These are phyloP conservation scores for Pascua sp. DNA, from an alignment of 1,284 basidiomycete species.

Conservation along the genomic window DNA sequence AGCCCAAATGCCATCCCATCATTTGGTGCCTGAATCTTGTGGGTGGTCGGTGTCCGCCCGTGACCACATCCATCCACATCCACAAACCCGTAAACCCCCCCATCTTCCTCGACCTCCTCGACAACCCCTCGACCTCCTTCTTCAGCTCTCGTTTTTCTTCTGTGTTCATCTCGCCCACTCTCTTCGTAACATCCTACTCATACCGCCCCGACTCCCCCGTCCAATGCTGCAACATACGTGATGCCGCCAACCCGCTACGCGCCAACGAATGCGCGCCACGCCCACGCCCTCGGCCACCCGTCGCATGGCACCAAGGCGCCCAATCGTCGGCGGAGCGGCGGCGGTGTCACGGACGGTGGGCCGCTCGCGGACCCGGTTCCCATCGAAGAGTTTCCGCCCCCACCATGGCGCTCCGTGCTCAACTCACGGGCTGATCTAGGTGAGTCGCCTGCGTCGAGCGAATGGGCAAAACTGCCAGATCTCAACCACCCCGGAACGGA, in stretches of 20 bases:
- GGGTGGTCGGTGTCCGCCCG: no score
- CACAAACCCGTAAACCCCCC: no score
- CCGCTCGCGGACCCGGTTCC: slow-evolving; percentile 27
- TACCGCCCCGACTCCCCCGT: no score
- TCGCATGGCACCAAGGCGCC: slow-evolving; percentile 11
- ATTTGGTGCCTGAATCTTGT: not conserved
- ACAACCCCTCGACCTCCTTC: not conserved
- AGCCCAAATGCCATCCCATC: not conserved
- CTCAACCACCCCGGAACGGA: no score
- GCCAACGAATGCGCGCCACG: slow-evolving; percentile 8
- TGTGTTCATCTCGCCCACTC: not conserved
- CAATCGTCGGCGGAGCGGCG: slow-evolving; percentile 10
- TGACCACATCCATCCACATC: no score
- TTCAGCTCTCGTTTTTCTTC: not conserved
- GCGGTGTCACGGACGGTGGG: slow-evolving; percentile 7
- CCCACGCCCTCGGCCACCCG: not conserved
- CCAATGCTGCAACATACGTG: not conserved
- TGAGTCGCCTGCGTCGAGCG: slow-evolving; percentile 12
- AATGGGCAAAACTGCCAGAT: no score
- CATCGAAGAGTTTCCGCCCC: slow-evolving; percentile 44
- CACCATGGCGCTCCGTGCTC: slow-evolving; percentile 44
- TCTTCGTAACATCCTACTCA: not conserved
- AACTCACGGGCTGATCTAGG: slow-evolving; percentile 45
- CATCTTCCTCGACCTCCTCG: no score
- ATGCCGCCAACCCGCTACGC: slow-evolving; percentile 8